Conservation (phyloP, 2,329 filamentous ascomycete genomes). For the Sporothrix phasma region DNA sequence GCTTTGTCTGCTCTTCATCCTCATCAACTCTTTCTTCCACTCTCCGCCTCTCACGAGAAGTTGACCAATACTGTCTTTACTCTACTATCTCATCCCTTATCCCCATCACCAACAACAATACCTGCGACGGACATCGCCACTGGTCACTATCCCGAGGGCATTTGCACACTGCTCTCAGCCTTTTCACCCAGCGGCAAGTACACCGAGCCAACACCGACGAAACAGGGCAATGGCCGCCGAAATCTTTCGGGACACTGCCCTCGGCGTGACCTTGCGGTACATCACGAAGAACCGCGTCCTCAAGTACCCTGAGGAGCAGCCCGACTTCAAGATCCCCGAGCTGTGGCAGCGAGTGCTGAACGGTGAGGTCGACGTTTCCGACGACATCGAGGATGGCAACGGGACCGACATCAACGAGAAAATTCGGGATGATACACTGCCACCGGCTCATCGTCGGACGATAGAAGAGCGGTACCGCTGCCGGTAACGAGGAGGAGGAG, state of each 20-base stretch:
- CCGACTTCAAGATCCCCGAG: conserved; percentile 53
- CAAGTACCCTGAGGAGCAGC: conserved; percentile 59
- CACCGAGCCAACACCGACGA: neutral
- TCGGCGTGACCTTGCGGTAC: conserved; percentile 25
- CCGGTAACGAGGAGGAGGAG: neutral
- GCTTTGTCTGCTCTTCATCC: neutral
- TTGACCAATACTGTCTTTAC: neutral
- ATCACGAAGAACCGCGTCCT: conserved; percentile 23
- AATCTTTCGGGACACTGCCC: conserved; percentile 18
- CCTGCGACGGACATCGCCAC: neutral
- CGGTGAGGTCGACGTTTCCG: conserved; percentile 49
- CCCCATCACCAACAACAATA: neutral
- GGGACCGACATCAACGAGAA: neutral
- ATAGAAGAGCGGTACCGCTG: conserved; percentile 15
- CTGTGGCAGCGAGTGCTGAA: conserved; percentile 61
- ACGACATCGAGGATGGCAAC: conserved; percentile 43
- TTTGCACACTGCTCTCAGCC: too few species aligned
- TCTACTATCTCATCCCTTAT: neutral
- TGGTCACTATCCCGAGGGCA: neutral
- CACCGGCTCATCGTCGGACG: conserved; percentile 12
- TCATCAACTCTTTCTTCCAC: neutral
- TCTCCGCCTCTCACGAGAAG: neutral
- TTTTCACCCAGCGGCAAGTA: too few species aligned
- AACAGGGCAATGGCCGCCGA: conserved; percentile 9
- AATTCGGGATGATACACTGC: neutral